These are phyloP conservation scores for Pterula multifida DNA, from an alignment of 1,284 basidiomycete species.

Conservation along the genomic window DNA sequence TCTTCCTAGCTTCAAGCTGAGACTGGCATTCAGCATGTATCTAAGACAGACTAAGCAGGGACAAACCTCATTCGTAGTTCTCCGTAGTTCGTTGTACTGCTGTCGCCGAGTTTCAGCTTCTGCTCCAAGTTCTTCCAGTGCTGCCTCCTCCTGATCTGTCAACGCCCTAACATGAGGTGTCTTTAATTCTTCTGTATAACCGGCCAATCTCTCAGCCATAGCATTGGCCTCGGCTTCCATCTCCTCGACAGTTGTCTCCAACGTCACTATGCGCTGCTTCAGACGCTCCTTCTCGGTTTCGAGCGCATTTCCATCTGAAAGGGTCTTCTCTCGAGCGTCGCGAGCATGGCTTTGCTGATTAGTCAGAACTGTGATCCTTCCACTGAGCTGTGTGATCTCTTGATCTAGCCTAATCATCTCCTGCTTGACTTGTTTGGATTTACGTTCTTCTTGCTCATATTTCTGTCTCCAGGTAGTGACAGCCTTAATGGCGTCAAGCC, in stretches of 20 bases:
- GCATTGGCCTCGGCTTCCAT: conserved; percentile 59
- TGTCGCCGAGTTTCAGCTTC: conserved; percentile 70
- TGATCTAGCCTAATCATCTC: conserved; percentile 72
- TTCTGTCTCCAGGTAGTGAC: conserved; percentile 72
- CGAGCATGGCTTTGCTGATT: conserved; percentile 64
- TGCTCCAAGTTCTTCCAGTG: conserved; percentile 62
- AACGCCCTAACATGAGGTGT: conserved; percentile 71
- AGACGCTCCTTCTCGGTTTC: conserved; percentile 65
- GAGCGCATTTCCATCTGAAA: conserved; percentile 52
- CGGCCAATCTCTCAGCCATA: conserved; percentile 46
- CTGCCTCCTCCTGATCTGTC: conserved; percentile 57
- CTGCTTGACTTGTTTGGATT: conserved; percentile 64
- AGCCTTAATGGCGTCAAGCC: conserved; percentile 78
- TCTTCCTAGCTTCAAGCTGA: conserved; percentile 72
- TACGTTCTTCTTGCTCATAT: conserved; percentile 53
- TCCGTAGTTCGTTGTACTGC: conserved; percentile 56
- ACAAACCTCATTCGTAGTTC: conserved; percentile 62
- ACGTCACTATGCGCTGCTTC: conserved; percentile 44
- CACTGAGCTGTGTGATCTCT: conserved; percentile 70
- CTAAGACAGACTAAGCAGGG: conserved; percentile 6
- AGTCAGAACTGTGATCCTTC: conserved; percentile 62
- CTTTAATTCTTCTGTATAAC: conserved; percentile 62
- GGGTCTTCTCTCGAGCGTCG: conserved; percentile 55
- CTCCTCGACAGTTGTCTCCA: conserved; percentile 63
- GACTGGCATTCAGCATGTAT: conserved; percentile 2